phyloP scores from a whole-genome alignment of 2,329 filamentous ascomycete genomes.

The Verticillium klebahnii region DNA sequence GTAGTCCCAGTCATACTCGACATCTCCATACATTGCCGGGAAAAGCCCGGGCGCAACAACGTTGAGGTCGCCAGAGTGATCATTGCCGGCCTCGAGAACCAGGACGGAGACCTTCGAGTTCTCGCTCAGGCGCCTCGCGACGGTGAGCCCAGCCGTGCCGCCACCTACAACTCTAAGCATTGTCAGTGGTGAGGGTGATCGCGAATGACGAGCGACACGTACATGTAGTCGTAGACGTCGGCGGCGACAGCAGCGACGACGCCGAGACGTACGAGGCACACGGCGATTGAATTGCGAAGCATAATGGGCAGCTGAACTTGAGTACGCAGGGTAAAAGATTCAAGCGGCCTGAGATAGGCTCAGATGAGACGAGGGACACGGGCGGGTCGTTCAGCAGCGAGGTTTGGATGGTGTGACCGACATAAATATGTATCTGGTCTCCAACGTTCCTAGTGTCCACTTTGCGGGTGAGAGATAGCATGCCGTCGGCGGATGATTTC shows the following conservation, averaged over 20 bases:
- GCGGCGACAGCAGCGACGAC: constrained; percentile 1
- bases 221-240: constrained; percentile 7
- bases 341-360: too few species aligned
- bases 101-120: constrained; percentile 4
- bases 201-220: constrained; percentile 7
- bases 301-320: neutral
- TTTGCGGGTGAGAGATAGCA: too few species aligned
- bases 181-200: neutral
- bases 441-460: too few species aligned
- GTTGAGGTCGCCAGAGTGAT: constrained; percentile 10
- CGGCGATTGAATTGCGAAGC: neutral
- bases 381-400: too few species aligned
- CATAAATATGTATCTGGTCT: too few species aligned
- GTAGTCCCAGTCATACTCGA: constrained; percentile 16
- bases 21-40: constrained; percentile 13
- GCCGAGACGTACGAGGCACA: neutral
- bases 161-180: constrained; percentile 26
- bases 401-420: too few species aligned
- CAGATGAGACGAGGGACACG: too few species aligned
- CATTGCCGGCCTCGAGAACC: constrained; percentile 13
- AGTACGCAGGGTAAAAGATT: neutral
- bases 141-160: constrained; percentile 30
- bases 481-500: neutral
- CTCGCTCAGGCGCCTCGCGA: constrained; percentile 26
- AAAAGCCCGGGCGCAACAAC: constrained; percentile 14